These are phyloP conservation scores for Aspergillus hancockii DNA, from an alignment of 495 filamentous ascomycete genomes.

Conservation along the genomic window DNA sequence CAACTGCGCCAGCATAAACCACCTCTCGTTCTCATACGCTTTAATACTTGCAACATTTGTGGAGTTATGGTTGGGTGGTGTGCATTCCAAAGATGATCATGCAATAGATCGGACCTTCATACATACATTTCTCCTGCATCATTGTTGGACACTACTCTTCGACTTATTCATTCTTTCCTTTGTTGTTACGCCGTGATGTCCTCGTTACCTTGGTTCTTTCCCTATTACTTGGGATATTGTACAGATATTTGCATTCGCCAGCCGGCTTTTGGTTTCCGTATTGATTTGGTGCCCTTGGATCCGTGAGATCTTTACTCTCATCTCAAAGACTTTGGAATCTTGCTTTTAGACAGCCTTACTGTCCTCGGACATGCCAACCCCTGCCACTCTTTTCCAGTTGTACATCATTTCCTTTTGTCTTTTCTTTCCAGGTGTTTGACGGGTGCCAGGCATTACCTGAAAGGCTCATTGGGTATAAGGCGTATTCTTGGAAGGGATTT, in stretches of 20 bases:
- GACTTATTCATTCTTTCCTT: slow-evolving; percentile 30
- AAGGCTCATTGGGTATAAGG: slow-evolving; percentile 16
- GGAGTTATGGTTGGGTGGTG: slow-evolving; percentile 24
- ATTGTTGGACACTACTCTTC: slow-evolving; percentile 10
- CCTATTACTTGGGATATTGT: slow-evolving; percentile 29
- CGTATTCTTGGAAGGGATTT: slow-evolving; percentile 8
- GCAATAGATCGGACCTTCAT: slow-evolving; percentile 24
- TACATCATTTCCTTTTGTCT: slow-evolving; percentile 17
- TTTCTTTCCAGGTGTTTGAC: slow-evolving; percentile 16
- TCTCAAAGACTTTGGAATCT: slow-evolving; percentile 10
- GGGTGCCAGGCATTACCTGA: slow-evolving; percentile 15
- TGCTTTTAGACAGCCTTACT: slow-evolving; percentile 6
- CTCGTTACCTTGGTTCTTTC: slow-evolving; percentile 25
- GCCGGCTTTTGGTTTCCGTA: slow-evolving; percentile 21
- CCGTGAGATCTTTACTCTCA: slow-evolving; percentile 1
- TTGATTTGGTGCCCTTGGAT: slow-evolving; percentile 10
- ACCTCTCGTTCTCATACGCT: slow-evolving; percentile 12
- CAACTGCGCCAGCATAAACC: slow-evolving; percentile 3
- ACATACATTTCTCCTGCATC: slow-evolving; percentile 27
- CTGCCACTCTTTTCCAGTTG: slow-evolving; percentile 15
- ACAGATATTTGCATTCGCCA: slow-evolving; percentile 36
- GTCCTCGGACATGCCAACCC: slow-evolving; percentile 8
- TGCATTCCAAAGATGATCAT: slow-evolving; percentile 22
- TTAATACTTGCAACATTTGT: slow-evolving; percentile 26
- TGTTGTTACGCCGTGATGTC: slow-evolving; percentile 42